phyloP scores from a whole-genome alignment of 164 flowering plant genomes.

The Kingdonia uniflora region DNA sequence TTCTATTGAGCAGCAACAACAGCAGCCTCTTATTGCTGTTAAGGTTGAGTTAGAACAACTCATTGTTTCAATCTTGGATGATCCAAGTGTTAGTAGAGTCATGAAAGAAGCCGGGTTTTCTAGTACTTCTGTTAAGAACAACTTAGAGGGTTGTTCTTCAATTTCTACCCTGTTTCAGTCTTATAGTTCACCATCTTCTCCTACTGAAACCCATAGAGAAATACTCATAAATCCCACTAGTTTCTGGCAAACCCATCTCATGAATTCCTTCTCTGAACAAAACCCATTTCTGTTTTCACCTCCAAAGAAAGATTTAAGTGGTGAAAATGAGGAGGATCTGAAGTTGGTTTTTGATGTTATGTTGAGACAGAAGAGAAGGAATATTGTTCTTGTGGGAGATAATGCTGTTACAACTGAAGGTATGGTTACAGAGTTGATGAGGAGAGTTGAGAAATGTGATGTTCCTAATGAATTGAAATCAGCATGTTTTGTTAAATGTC shows the following conservation, averaged over 20 bases:
- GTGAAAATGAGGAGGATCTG: conserved; percentile 33
- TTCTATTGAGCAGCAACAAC: conserved; percentile 56
- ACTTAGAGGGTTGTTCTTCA: conserved; percentile 52
- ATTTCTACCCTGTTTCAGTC: conserved; percentile 42
- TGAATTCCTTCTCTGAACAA: conserved; percentile 33
- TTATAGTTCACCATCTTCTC: conserved; percentile 35
- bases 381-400: conserved; percentile 66
- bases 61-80: conserved; percentile 75
- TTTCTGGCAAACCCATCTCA: conserved; percentile 48
- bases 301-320: conserved; percentile 23
- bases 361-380: conserved; percentile 44
- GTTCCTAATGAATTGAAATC: conserved; percentile 58
- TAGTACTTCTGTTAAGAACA: conserved; percentile 61
- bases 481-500: conserved; percentile 43
- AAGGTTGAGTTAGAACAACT: conserved; percentile 91
- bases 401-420: conserved; percentile 31
- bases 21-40: conserved; percentile 46
- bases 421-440: conserved; percentile 46
- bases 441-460: conserved; percentile 51
- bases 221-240: conserved; percentile 7
- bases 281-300: conserved; percentile 41
- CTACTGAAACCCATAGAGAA: conserved; percentile 13
- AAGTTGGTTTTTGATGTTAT: conserved; percentile 55
- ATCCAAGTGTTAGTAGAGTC: conserved; percentile 93
- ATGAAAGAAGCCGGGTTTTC: conserved; percentile 97